These are phyloP conservation scores for Aspergillus sp. DNA, from an alignment of 2,329 filamentous ascomycete species.

Conservation along the genomic window DNA sequence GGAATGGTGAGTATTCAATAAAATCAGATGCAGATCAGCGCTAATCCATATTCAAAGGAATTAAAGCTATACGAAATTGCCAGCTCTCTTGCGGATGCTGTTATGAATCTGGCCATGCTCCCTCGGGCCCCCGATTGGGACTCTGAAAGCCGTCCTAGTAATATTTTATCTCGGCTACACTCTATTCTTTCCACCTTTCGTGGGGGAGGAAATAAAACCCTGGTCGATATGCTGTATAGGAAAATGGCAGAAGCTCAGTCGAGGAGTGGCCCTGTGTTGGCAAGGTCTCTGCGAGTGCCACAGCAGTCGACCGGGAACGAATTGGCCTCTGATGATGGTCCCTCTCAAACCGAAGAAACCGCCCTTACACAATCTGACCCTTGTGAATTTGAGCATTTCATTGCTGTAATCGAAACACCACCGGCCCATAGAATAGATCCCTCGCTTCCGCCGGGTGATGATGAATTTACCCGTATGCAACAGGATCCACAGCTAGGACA, in stretches of 20 bases:
- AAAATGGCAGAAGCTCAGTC: conserved; percentile 19
- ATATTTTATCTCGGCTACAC: conserved; percentile 15
- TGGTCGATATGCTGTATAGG: conserved; percentile 16
- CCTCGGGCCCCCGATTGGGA: conserved; percentile 9
- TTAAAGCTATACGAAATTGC: conserved; percentile 23
- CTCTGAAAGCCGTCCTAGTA: conserved; percentile 15
- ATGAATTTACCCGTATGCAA: too few relatives aligned
- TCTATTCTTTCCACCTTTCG: conserved; percentile 17
- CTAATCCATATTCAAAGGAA: conserved; percentile 15
- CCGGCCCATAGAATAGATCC: too few relatives aligned
- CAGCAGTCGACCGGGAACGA: too few relatives aligned
- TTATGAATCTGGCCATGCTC: conserved; percentile 13
- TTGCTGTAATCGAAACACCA: too few relatives aligned
- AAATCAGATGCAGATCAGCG: not conserved
- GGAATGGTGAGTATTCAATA: conserved; percentile 26
- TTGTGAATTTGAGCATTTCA: too few relatives aligned
- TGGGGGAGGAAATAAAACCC: conserved; percentile 14
- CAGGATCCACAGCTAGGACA: too few relatives aligned
- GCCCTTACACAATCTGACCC: too few relatives aligned
- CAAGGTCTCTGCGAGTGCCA: not conserved
- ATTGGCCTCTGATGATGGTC: too few relatives aligned
- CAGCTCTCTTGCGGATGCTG: conserved; percentile 19
- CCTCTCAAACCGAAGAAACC: too few relatives aligned
- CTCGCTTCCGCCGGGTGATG: too few relatives aligned
- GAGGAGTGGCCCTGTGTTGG: conserved; percentile 2